Conservation (phyloP, 257 asterid species). For the Agastache rugosa region DNA sequence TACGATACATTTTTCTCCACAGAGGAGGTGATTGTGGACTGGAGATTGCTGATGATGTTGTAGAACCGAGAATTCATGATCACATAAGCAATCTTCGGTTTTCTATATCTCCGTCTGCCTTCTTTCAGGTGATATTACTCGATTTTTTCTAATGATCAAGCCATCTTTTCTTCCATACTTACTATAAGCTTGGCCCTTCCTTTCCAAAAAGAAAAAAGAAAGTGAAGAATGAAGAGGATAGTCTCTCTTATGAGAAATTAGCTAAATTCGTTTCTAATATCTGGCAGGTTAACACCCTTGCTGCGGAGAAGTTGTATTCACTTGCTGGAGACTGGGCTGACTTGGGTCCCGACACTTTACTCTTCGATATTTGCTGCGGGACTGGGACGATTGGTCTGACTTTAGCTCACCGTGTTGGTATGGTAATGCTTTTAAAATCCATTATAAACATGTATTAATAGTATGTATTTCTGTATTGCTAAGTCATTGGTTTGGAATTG, state of each 20-base stretch:
- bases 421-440: constrained; percentile 77
- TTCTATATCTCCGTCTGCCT: constrained; percentile 94
- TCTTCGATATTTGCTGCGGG: constrained; percentile 97
- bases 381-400: constrained; percentile 98
- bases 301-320: constrained; percentile 91
- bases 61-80: constrained; percentile 88
- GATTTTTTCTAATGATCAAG: constrained; percentile 5
- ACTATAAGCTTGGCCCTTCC: not conserved
- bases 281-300: constrained; percentile 93
- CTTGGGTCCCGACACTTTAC: constrained; percentile 88
- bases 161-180: not conserved
- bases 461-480: constrained; percentile 15
- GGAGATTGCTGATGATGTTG: constrained; percentile 50
- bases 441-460: constrained; percentile 27
- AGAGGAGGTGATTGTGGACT: constrained; percentile 55
- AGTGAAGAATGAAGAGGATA: constrained; percentile 24
- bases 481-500: not conserved
- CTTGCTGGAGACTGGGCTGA: constrained; percentile 99
- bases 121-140: constrained; percentile 77
- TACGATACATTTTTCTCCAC: constrained; percentile 57
- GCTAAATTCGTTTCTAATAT: constrained; percentile 28
- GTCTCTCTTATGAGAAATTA: not conserved
- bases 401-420: constrained; percentile 93
- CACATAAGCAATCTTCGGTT: constrained; percentile 76
- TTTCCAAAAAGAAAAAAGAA: not conserved